phyloP scores from a whole-genome alignment of 495 filamentous ascomycete species.

The Aspergillus biplanus region DNA sequence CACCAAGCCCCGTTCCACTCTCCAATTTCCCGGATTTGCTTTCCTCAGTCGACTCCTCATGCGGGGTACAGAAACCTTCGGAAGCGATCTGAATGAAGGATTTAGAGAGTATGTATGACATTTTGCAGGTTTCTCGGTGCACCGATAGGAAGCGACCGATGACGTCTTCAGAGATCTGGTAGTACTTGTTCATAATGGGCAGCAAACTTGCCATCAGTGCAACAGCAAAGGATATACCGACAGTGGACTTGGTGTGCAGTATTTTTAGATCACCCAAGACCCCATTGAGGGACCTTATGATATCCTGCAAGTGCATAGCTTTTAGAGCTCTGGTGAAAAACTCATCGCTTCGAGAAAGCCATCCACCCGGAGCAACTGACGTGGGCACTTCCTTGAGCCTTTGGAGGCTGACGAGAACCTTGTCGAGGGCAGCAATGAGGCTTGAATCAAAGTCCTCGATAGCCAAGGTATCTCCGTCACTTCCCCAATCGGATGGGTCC shows the following conservation, averaged over 20 bases:
- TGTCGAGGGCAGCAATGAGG: slow-evolving; percentile 63
- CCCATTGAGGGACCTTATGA: slow-evolving; percentile 55
- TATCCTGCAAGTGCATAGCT: slow-evolving; percentile 58
- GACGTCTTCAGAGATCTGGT: slow-evolving; percentile 56
- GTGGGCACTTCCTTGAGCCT: slow-evolving; percentile 63
- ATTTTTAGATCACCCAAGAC: slow-evolving; percentile 53
- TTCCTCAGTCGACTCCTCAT: slow-evolving; percentile 71
- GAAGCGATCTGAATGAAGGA: slow-evolving; percentile 74
- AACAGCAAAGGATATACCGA: slow-evolving; percentile 49
- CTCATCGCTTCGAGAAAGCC: slow-evolving; percentile 64
- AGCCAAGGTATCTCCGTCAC: slow-evolving; percentile 26
- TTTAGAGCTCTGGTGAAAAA: slow-evolving; percentile 59
- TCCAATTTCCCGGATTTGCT: slow-evolving; percentile 77
- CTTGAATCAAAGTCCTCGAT: slow-evolving; percentile 54
- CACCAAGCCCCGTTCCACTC: slow-evolving; percentile 93
- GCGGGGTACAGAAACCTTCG: slow-evolving; percentile 89
- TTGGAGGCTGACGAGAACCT: slow-evolving; percentile 74
- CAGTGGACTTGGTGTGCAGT: slow-evolving; percentile 48
- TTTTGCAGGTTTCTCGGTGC: slow-evolving; percentile 70
- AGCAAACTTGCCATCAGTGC: slow-evolving; percentile 67
- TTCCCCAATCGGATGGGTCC: slow-evolving; percentile 13
- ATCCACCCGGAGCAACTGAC: slow-evolving; percentile 61
- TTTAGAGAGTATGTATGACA: slow-evolving; percentile 72
- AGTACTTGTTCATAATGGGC: slow-evolving; percentile 78
- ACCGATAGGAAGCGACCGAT: slow-evolving; percentile 56